Base-by-base conservation (phyloP, 768 basidiomycete species). In the Serendipita sp. region DNA sequence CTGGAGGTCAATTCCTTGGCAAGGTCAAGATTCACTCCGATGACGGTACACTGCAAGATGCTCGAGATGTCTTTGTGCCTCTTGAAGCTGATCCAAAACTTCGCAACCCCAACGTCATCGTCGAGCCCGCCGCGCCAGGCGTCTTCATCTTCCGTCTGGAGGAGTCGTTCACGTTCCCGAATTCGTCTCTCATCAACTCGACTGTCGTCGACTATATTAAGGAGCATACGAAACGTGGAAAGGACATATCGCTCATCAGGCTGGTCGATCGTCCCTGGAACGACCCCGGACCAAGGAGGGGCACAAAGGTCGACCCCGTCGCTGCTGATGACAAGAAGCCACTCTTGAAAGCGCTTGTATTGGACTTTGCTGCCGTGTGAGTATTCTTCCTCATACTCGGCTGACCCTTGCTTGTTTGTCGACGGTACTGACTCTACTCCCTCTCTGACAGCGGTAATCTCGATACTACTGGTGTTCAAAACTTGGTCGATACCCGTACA, bases 81-180 rank as follows among this genome's bases (percentile, higher is more conserved):
- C 78, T 95, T 66, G 75, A 74, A 41, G 75, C 79, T 28, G 35
- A 60, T 10, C 23, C 16, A 8, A 70, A 45, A 70, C 77, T 90
- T 54, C 80, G 81, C 68, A 87, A 91, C 73, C 77, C 84, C 0
- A 78, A 81, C 44, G 73, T 96, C 71, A 81, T 83, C 70, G 83
- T 97, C 60, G 78, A 80, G 36, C 82, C 89, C 3, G 93, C 93
- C 15, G 76, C 84, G 7, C 88, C 91, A 1, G 96, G 96, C 38
- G 79, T 98, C 63, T 72, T 99, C 74, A 81, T 97, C 66, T 99
- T 94, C 76, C 86, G 92, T 56, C 85, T 89, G 69, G 90, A 94
- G 72, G 93, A 97, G 74, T 88, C 88, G 67, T 88, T 87, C 71
- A 77, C 95, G 30, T 92, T 89, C 74, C 89, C 91, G 45, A 92